phyloP scores from a whole-genome alignment of 768 basidiomycete genomes.

The Collybia sordida region DNA sequence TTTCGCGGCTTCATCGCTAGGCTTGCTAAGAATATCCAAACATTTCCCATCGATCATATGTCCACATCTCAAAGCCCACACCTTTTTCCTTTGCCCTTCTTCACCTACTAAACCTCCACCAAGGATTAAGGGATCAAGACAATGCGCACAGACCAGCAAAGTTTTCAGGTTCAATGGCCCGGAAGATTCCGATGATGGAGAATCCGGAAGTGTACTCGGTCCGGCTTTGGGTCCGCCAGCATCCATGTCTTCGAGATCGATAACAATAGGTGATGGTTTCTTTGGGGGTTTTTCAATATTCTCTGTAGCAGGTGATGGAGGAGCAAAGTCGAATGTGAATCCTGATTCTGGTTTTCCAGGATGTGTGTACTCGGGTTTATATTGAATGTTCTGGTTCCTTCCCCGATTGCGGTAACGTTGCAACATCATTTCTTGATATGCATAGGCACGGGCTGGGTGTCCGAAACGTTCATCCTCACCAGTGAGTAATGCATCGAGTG shows the following conservation, averaged over 20 bases:
- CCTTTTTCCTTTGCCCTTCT: constrained; percentile 43
- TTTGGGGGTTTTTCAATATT: constrained; percentile 16
- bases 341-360: constrained; percentile 54
- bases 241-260: constrained; percentile 31
- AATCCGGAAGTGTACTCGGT: constrained; percentile 9
- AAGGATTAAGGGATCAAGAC: constrained; percentile 62
- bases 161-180: constrained; percentile 29
- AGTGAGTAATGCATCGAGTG: constrained; percentile 11
- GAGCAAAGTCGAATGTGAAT: constrained; percentile 67
- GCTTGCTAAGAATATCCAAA: constrained; percentile 51
- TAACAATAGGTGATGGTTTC: constrained; percentile 33
- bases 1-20: constrained; percentile 12
- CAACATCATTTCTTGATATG: constrained; percentile 6
- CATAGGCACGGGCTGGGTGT: constrained; percentile 5
- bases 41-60: constrained; percentile 82
- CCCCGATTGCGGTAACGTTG: not conserved
- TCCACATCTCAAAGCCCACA: constrained; percentile 77
- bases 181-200: constrained; percentile 1
- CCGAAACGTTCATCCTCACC: constrained; percentile 2
- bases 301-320: constrained; percentile 25
- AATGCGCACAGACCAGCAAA: constrained; percentile 66
- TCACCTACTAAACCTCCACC: constrained; percentile 45
- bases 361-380: constrained; percentile 66
- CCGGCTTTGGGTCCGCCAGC: constrained; percentile 33
- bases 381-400: constrained; percentile 34